Base-by-base conservation (phyloP, 1,284 basidiomycete species). In the Trametes polyzona region DNA sequence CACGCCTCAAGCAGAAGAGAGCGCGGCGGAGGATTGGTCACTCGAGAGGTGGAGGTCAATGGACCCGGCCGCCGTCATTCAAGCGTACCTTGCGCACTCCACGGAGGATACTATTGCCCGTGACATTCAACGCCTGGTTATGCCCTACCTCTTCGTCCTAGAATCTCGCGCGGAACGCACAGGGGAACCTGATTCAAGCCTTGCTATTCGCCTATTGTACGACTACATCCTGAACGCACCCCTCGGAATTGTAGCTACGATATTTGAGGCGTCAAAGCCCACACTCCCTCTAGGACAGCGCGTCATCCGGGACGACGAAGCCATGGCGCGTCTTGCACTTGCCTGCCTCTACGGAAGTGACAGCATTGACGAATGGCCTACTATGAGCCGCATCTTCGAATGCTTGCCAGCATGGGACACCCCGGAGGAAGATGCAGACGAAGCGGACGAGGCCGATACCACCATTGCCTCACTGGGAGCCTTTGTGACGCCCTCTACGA, bases 321-420 rank as follows among this genome's bases (percentile, higher is more conserved):
- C 93, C 60, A 85, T 95, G 66, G 93, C 87, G 12, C 84, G 90
- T 10, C 73, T 97, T 4, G 93, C 95, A 0, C 83, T 97, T 9
- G 90, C 95, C 2, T 90, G 88, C 66, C 74, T 97, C n/a, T 98
- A 98, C 64, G 93, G 93, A 11, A 92, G 83, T 65, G 79, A 86
- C 61, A 82, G 80, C 54, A 74, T 87, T 32, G 77, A 84, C 62
- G 81, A 87, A 61, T 96, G 92, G 93, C 68, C 84, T 0, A 87
- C 80, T 1, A 96, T 96, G 94, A 92, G 88, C 62, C 78, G 80
- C 32, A 92, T 97, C 55, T 97, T 98, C 71, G 95, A 98, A 70
- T 97, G 94, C 69, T 78, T 97, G 40, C 95, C 95, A 0, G 94
- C 89, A 8, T 97, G 93, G 93, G 86, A 89, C 57, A 78, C 87